Base-by-base conservation (phyloP, 1,139 yeast species). In the Lodderomyces margitis region DNA sequence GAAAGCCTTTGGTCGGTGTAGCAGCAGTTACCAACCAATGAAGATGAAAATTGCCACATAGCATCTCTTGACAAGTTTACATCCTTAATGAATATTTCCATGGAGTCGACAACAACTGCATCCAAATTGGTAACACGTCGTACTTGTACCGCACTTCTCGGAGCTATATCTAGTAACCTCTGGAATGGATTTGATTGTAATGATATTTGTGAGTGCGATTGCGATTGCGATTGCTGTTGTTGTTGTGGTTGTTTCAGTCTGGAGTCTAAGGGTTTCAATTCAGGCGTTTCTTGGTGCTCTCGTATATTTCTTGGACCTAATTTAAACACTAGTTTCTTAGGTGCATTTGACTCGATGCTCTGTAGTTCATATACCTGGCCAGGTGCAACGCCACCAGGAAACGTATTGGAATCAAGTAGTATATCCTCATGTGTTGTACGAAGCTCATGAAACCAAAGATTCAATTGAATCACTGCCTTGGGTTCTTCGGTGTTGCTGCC, bases 51-150 rank as follows among this genome's bases (percentile, higher is more conserved):
- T 28, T 79, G 71, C 96, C 98, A 94, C 94, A 91, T 91, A 52
- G 89, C 95, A 45, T 95, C 96, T 50, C 99, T 68, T 1, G 96
- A 81, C 15, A 94, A 64, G 52, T 86, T 81, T 17, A 87, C 72
- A 56, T 92, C 98, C 53, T 84, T 87, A 42, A 89, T 78, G 56
- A 80, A 82, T 4, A 94, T 67, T 55, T 92, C 98, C 4, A 91
- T 78, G 2, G 87, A 74, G 53, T 92, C 97, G 0, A 92, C 87
- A 46, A 80, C 85, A 8, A 79, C 85, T 1, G 68, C 62, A 6
- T 66, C 61, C 5, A 52, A 36, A 38, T 68, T 62, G 1, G 46
- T 37, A 28, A 77, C 69, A 16, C 66, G 57, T 44, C 72, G 76
- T 31, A 83, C 59, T 46, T 76, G 75, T 1, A 88, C 83, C 46